Conservation (phyloP, 2,329 filamentous ascomycete species). For the Nothophaeocryptopus gaeumannii region DNA sequence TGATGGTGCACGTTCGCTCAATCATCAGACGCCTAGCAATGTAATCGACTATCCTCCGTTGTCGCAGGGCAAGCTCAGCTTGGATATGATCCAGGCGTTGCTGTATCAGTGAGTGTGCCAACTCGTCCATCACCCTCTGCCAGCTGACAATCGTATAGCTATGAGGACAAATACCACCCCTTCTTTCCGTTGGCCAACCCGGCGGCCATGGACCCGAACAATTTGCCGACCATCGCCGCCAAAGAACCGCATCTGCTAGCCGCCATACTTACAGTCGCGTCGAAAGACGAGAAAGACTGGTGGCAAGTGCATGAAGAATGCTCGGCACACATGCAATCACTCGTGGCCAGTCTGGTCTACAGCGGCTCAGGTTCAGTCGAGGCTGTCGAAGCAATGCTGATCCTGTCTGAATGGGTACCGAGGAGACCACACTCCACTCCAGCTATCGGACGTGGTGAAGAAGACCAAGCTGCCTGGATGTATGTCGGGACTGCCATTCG, state of each 20-base stretch:
- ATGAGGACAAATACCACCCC: slow-evolving; percentile 34
- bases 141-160: slow-evolving; percentile 15
- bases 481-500: slow-evolving; percentile 35
- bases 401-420: slow-evolving; percentile 36
- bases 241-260: slow-evolving; percentile 34
- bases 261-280: slow-evolving; percentile 35
- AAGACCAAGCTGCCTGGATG: slow-evolving; percentile 37
- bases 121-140: not conserved
- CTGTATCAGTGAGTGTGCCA: slow-evolving; percentile 22
- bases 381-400: slow-evolving; percentile 36
- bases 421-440: slow-evolving; percentile 29
- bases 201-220: slow-evolving; percentile 28
- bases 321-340: slow-evolving; percentile 34
- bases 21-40: slow-evolving; percentile 15
- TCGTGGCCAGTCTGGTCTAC: slow-evolving; percentile 33
- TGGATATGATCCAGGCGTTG: slow-evolving; percentile 31
- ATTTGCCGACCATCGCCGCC: slow-evolving; percentile 28
- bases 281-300: slow-evolving; percentile 34
- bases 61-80: slow-evolving; percentile 27
- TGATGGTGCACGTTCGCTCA: slow-evolving; percentile 8
- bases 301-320: slow-evolving; percentile 34
- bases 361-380: slow-evolving; percentile 32
- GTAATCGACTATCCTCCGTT: slow-evolving; percentile 32
- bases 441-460: slow-evolving; percentile 33
- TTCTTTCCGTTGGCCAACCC: slow-evolving; percentile 35